Conservation (phyloP, 1,284 basidiomycete genomes). For the Hortiboletus rubellus region DNA sequence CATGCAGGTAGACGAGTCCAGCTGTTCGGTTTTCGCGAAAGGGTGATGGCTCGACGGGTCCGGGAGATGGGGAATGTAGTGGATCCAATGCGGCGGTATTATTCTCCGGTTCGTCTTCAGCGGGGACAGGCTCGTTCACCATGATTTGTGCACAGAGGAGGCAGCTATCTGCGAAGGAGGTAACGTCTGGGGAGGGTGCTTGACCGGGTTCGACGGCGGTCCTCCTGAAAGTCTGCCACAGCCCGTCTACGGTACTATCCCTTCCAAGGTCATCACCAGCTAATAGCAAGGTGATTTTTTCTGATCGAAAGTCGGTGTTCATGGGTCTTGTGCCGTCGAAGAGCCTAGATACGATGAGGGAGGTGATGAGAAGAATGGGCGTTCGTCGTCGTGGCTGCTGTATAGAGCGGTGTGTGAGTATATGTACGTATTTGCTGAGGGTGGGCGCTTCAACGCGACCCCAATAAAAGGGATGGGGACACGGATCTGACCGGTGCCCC, state of each 20-base stretch:
- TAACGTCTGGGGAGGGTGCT: constrained; percentile 20
- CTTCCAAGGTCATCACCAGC: not conserved
- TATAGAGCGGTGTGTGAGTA: constrained; percentile 1
- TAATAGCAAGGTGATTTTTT: constrained; percentile 13
- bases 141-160: constrained; percentile 28
- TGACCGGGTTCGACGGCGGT: constrained; percentile 33
- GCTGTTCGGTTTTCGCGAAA: constrained; percentile 1
- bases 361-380: not conserved
- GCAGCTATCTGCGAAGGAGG: constrained; percentile 32
- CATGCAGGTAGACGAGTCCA: constrained; percentile 49
- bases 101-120: not conserved
- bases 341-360: not conserved
- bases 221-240: constrained; percentile 27
- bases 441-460: constrained; percentile 9
- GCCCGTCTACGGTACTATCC: not conserved
- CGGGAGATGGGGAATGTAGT: not conserved
- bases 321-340: constrained; percentile 6
- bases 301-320: constrained; percentile 12
- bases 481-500: no score
- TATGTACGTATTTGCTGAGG: constrained; percentile 22
- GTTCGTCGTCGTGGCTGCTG: constrained; percentile 15
- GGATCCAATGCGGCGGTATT: no score
- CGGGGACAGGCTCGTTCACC: not conserved
- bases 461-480: not conserved
- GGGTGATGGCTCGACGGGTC: not conserved